Evolutionary conservation across 2,329 filamentous ascomycete genomes (phyloP), one percentile per base, ranked within the genome.

Genomic region (Paecilomyces variotii): DNA sequence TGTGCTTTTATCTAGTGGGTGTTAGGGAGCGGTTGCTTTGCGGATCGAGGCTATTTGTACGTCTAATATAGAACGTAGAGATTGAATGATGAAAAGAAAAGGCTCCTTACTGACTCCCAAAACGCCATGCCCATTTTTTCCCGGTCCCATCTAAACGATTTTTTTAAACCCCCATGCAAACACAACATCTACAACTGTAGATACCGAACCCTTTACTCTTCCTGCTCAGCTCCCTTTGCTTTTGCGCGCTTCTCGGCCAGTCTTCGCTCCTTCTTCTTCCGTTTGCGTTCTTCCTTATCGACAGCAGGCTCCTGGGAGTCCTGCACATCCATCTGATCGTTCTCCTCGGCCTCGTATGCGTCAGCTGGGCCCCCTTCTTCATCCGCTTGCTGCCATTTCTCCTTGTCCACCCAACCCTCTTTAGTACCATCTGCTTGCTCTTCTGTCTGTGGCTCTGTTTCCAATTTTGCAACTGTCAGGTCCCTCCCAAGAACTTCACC

Each of bases 281-380:
- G 75, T 71, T 81, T 84, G 61, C 81, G 75, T 57, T 80, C 79
- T 62, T 80, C 80, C 68, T 80, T 81, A 61, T 82, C 79, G 54
- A 76, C 62, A 54, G 65, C 71, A 54, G 14, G 12, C n/a, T n/a
- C 35, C 2, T 34, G 32, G 3, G 32, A 2, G 9, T 45, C 35
- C 35, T 74, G 76, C 61, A 74, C 71, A 32, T 72, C 68, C 30
- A 19, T 19, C 19, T 69, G 71, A 58, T 72, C 72, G 49, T 71
- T 69, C 51, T 68, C 64, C 9, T 69, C 72, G 57, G 72, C 70
- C 61, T 67, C 68, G 51, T 67, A 69, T 68, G 75, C 76, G 57
- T 60, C 62, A 55, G 65, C 67, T 45, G 74, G 71, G 53, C 76
- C 79, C 54, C 74, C 74, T 54, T 76, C 76, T 61, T 75, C 70